A percentile compares a stretch with the other conserved stretches of the same genome.
phyloP scores from a whole-genome alignment of 768 basidiomycete species.

The Boletus patriciae region DNA sequence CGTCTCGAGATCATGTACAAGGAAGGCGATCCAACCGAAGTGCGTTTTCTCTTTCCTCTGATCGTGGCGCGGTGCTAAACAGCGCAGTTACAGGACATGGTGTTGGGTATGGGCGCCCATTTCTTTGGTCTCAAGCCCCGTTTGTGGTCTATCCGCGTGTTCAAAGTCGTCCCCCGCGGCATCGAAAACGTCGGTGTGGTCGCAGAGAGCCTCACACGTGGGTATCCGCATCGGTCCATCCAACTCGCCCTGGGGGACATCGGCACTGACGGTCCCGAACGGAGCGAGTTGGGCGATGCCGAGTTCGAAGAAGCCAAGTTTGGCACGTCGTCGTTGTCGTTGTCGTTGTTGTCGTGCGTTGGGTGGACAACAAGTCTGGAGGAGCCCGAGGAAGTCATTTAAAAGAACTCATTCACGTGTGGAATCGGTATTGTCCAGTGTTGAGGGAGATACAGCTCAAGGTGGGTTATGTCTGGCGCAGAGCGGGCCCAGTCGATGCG shows the following conservation, averaged over 20 bases:
- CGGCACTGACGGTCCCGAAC: slow-evolving; percentile 10
- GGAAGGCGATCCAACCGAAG: slow-evolving; percentile 41
- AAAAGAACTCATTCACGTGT: slow-evolving; percentile 41
- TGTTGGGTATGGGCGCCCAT: slow-evolving; percentile 45
- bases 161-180: slow-evolving; percentile 25
- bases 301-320: slow-evolving; percentile 24
- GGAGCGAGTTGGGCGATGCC: slow-evolving; percentile 19
- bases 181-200: slow-evolving; percentile 4
- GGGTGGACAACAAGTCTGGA: neutral
- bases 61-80: neutral
- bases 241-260: slow-evolving; percentile 12
- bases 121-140: slow-evolving; percentile 39
- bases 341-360: neutral
- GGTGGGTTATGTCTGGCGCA: slow-evolving; percentile 40
- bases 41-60: slow-evolving; percentile 20
- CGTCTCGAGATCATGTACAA: slow-evolving; percentile 43
- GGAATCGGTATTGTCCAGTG: slow-evolving; percentile 42
- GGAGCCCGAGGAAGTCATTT: slow-evolving; percentile 31
- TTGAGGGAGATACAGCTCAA: slow-evolving; percentile 44
- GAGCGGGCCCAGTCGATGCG: slow-evolving; percentile 36
- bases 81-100: slow-evolving; percentile 29
- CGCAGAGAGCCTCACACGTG: slow-evolving; percentile 11
- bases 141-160: slow-evolving; percentile 42
- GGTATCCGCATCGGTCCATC: slow-evolving; percentile 12
- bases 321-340: neutral